Evolutionary conservation across 352 stramenopile species (phyloP).

Genomic region (Globisporangium apiculatum): DNA sequence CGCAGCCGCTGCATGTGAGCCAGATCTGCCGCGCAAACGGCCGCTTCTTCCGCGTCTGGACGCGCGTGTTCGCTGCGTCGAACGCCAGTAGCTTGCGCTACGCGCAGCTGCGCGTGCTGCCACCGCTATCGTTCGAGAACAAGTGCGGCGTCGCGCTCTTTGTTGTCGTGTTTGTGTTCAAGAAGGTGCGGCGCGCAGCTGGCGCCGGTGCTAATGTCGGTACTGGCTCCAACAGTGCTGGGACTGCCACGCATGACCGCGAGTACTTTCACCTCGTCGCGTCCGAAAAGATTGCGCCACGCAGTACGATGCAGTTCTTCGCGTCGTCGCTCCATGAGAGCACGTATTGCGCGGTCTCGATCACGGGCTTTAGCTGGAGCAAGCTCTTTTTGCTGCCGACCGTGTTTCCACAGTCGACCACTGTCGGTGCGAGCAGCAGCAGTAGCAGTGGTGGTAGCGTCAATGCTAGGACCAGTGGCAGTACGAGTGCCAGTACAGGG

Average conservation of each 20-base stretch:
- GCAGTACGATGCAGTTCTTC: conserved; percentile 45
- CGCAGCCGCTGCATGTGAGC: conserved; percentile 59
- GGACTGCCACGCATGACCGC: conserved; percentile 24
- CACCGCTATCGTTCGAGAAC: conserved; percentile 70
- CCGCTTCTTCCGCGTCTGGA: conserved; percentile 63
- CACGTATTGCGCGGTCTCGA: conserved; percentile 70
- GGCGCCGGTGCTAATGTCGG: conserved; percentile 11
- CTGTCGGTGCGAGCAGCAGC: conserved; percentile 6
- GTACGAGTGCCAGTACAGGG: neutral
- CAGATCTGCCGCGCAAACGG: conserved; percentile 66
- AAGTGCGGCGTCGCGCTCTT: conserved; percentile 66
- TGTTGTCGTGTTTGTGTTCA: conserved; percentile 71
- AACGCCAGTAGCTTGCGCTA: conserved; percentile 65
- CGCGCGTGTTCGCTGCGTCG: conserved; percentile 50
- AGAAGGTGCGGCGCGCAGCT: conserved; percentile 50
- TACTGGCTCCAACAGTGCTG: neutral
- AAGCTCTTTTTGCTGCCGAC: conserved; percentile 55
- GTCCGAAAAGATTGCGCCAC: conserved; percentile 47
- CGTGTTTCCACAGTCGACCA: conserved; percentile 14
- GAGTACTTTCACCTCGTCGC: conserved; percentile 73
- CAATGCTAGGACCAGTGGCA: neutral
- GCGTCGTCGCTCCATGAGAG: conserved; percentile 65
- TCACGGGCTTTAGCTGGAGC: conserved; percentile 77
- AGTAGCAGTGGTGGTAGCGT: neutral
- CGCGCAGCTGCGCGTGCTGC: conserved; percentile 54